phyloP scores from a whole-genome alignment of 805 yeast species.

The Barnettozyma botsteinii region DNA sequence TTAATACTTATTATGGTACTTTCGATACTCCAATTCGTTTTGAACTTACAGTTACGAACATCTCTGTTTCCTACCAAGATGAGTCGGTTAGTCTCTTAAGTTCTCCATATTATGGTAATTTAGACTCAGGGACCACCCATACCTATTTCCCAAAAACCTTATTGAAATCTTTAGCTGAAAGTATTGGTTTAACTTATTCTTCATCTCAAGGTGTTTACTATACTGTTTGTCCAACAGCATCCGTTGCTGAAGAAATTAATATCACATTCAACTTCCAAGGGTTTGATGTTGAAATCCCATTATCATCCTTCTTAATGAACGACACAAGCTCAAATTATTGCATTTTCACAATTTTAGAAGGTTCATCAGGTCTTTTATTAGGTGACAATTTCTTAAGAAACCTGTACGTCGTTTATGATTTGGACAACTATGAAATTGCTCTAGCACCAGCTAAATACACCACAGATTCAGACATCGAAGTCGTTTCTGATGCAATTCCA shows the following conservation, averaged over 20 bases:
- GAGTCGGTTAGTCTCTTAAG: neutral
- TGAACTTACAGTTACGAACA: constrained; percentile 37
- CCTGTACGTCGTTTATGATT: constrained; percentile 51
- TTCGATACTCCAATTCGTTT: constrained; percentile 37
- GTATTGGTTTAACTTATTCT: constrained; percentile 41
- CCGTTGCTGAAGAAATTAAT: constrained; percentile 10
- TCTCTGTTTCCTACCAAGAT: constrained; percentile 4
- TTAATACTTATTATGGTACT: constrained; percentile 25
- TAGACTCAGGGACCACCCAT: constrained; percentile 40
- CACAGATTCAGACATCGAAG: constrained; percentile 37
- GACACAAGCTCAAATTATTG: constrained; percentile 30
- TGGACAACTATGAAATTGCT: constrained; percentile 39
- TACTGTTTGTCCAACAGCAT: constrained; percentile 35
- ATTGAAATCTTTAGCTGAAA: constrained; percentile 29
- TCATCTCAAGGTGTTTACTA: constrained; percentile 38
- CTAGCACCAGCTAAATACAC: constrained; percentile 41
- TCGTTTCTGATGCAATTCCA: constrained; percentile 42
- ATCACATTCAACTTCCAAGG: constrained; percentile 48
- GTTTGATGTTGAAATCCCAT: constrained; percentile 43
- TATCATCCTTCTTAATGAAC: constrained; percentile 29
- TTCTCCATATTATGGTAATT: constrained; percentile 29
- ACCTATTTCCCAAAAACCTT: constrained; percentile 38
- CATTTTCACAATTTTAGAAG: constrained; percentile 37
- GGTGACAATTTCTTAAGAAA: constrained; percentile 51
- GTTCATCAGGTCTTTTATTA: constrained; percentile 33